Percentiles rank a stretch among this genome's conserved stretches.
These are phyloP conservation scores for Thoreauomyces humboldtii DNA, from an alignment of 192 early-diverging fungal genomes.

Conservation along the genomic window DNA sequence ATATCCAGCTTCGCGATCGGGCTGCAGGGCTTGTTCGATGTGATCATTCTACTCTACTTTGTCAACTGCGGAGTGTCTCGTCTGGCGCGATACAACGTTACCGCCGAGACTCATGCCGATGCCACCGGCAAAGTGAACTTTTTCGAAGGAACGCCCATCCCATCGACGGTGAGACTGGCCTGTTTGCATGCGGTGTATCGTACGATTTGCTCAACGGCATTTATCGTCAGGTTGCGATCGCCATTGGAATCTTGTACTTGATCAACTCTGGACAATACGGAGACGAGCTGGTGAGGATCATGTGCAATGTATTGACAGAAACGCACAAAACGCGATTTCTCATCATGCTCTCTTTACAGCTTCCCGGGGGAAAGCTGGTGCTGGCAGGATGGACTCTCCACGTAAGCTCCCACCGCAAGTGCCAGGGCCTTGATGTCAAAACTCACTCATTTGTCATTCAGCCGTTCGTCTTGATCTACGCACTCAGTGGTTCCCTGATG, in stretches of 20 bases:
- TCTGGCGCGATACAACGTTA: constrained; percentile 87
- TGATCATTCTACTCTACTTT: constrained; percentile 77
- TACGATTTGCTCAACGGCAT: too few species aligned
- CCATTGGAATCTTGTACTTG: constrained; percentile 63
- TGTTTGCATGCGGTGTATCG: too few species aligned
- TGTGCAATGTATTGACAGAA: too few species aligned
- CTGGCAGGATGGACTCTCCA: constrained; percentile 39
- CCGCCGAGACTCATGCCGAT: constrained; percentile 73
- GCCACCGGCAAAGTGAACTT: constrained; percentile 72
- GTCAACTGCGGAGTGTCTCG: constrained; percentile 67
- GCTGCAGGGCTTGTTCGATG: constrained; percentile 78
- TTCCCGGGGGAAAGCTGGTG: constrained; percentile 39
- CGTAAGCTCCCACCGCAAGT: neutral
- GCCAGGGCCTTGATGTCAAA: too few species aligned
- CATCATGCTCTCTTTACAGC: constrained; percentile 40
- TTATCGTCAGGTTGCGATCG: constrained; percentile 22
- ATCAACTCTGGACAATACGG: constrained; percentile 47
- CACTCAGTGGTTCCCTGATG: constrained; percentile 74
- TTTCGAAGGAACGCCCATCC: constrained; percentile 92
- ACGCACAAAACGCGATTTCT: neutral
- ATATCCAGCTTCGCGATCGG: constrained; percentile 71
- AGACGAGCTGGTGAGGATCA: constrained; percentile 39
- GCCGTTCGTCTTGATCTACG: constrained; percentile 76
- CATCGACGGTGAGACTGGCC: constrained; percentile 42
- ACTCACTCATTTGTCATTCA: too few species aligned